Conservation (phyloP, 768 basidiomycete genomes). For the Kwoniella sp. region DNA sequence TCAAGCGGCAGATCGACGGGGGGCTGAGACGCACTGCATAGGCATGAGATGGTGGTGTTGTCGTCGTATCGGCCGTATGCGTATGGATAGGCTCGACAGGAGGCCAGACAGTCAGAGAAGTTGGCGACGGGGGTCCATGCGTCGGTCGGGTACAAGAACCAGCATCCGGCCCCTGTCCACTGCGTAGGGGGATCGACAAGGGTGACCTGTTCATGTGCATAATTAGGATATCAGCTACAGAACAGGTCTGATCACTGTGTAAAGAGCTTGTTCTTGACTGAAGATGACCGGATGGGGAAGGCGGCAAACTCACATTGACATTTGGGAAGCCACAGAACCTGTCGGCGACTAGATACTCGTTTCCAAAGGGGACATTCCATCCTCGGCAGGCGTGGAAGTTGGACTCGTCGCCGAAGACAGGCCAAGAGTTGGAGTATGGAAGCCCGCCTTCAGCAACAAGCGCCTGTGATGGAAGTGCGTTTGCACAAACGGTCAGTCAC, state of each 20-base stretch:
- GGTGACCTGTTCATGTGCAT: conserved; percentile 5
- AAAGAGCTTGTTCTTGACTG: background rate
- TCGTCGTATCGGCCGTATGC: conserved; percentile 8
- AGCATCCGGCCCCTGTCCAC: conserved; percentile 13
- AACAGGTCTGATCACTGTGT: background rate
- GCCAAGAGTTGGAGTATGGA: conserved; percentile 5
- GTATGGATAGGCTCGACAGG: background rate
- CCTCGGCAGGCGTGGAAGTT: background rate
- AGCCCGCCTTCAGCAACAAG: background rate
- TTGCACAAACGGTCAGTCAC: too few relatives aligned
- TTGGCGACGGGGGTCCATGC: background rate
- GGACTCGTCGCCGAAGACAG: background rate
- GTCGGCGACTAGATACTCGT: conserved; percentile 2
- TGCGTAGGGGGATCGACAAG: background rate
- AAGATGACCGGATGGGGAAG: background rate
- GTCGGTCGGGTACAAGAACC: background rate
- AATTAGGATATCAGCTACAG: too few relatives aligned
- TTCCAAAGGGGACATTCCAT: background rate
- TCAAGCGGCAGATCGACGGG: conserved; percentile 4
- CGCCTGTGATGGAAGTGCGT: background rate
- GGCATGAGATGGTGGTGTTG: background rate
- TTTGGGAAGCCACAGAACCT: conserved; percentile 9
- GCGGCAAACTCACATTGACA: conserved; percentile 6
- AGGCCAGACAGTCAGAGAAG: background rate
- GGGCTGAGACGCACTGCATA: conserved; percentile 3